Conservation (phyloP, 163 green algal genomes). For the Scenedesmus sp. region DNA sequence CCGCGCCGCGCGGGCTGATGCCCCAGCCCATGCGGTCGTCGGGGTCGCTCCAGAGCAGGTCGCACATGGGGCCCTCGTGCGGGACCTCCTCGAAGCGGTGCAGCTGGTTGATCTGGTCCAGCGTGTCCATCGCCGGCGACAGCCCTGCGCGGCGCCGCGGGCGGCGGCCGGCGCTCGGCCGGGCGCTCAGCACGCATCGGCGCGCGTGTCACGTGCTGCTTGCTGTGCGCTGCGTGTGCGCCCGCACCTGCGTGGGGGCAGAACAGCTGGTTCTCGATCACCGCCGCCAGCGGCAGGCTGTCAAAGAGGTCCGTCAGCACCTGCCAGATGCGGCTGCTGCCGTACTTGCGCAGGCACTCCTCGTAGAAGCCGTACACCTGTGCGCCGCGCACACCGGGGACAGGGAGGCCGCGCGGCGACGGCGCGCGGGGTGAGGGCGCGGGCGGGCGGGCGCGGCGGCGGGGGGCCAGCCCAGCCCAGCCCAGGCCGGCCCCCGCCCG, state of each 20-base stretch:
- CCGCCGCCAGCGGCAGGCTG: constrained; percentile 89
- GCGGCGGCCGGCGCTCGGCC: neutral
- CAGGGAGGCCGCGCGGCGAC: neutral
- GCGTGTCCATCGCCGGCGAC: constrained; percentile 94
- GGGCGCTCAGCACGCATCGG: neutral
- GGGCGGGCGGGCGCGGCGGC: no score
- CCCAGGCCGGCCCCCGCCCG: no score
- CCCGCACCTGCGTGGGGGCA: constrained; percentile 83
- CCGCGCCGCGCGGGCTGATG: constrained; percentile 94
- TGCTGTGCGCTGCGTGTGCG: neutral
- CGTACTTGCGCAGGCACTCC: constrained; percentile 99
- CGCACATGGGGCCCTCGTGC: constrained; percentile 99
- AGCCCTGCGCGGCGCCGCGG: constrained; percentile 68
- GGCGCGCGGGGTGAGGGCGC: no score
- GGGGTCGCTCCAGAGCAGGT: constrained; percentile 97
- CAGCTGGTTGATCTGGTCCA: constrained; percentile 89
- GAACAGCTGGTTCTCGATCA: constrained; percentile 91
- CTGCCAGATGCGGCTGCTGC: constrained; percentile 96
- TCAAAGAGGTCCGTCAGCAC: constrained; percentile 99
- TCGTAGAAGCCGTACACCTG: constrained; percentile 99
- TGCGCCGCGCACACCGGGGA: neutral
- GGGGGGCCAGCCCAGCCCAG: no score
- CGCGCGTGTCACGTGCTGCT: neutral
- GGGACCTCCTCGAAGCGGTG: constrained; percentile 97
- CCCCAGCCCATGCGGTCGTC: constrained; percentile 98